Percentiles rank a stretch among this genome's conserved stretches.
These are phyloP conservation scores for Psilocybe tampanensis DNA, from an alignment of 768 basidiomycete genomes.

Conservation along the genomic window DNA sequence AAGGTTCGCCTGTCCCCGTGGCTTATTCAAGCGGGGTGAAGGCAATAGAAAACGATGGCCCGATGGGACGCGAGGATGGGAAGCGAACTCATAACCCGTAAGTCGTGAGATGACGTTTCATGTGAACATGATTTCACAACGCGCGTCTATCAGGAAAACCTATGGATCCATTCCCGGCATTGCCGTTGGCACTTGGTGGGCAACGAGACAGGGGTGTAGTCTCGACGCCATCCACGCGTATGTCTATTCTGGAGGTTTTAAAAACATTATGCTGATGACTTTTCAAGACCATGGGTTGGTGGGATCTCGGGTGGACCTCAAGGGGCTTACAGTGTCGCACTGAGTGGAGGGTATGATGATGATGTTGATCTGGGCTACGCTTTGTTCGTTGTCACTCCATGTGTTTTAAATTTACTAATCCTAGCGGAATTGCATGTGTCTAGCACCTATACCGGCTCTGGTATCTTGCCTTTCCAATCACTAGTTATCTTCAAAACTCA, in stretches of 20 bases:
- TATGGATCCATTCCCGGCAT: slow-evolving; percentile 84
- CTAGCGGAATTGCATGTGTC: slow-evolving; percentile 2
- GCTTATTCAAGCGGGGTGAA: slow-evolving; percentile 42
- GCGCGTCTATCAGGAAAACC: slow-evolving; percentile 53
- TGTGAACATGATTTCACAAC: not conserved
- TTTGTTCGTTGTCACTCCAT: slow-evolving; percentile 56
- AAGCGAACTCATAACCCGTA: slow-evolving; percentile 54
- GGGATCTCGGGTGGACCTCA: slow-evolving; percentile 70
- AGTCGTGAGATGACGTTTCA: slow-evolving; percentile 24
- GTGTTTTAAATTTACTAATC: not conserved
- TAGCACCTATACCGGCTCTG: slow-evolving; percentile 83
- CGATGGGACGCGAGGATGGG: slow-evolving; percentile 36
- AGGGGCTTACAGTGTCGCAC: slow-evolving; percentile 84
- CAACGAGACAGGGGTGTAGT: slow-evolving; percentile 69
- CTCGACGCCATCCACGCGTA: slow-evolving; percentile 85
- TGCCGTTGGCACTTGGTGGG: slow-evolving; percentile 84
- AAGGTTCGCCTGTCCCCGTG: slow-evolving; percentile 35
- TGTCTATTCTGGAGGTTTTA: slow-evolving; percentile 24
- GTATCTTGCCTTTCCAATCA: slow-evolving; percentile 28
- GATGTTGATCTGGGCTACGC: slow-evolving; percentile 82
- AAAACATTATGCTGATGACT: slow-evolving; percentile 4
- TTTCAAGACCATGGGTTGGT: slow-evolving; percentile 73
- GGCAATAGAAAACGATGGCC: slow-evolving; percentile 34
- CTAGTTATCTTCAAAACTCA: not conserved
- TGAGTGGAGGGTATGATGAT: slow-evolving; percentile 89